Evolutionary conservation across 495 filamentous ascomycete species (phyloP).

Genomic region (Penicillium nucicola): DNA sequence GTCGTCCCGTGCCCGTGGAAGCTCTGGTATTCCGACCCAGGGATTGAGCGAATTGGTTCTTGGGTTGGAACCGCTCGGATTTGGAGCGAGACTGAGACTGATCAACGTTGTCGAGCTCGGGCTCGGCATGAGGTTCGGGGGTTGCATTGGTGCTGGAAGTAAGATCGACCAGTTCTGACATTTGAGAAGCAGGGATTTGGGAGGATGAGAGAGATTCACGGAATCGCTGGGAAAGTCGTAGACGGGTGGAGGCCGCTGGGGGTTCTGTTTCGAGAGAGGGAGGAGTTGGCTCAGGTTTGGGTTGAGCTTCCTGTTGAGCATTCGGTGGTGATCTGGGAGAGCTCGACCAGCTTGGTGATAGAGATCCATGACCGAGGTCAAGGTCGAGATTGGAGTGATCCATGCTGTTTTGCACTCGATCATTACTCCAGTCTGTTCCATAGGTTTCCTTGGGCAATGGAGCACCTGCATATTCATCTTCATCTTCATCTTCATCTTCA

Average conservation of each 20-base stretch:
- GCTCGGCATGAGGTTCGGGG: conserved; percentile 8
- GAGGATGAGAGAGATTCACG: conserved; percentile 1
- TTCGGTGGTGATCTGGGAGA: conserved; percentile 15
- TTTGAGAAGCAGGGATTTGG: conserved; percentile 19
- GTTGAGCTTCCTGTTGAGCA: conserved; percentile 8
- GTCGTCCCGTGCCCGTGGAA: conserved; percentile 13
- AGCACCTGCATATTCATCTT: conserved; percentile 5
- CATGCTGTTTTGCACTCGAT: conserved; percentile 1
- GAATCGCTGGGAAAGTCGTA: not conserved
- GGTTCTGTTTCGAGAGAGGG: conserved; percentile 4
- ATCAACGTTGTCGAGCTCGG: not conserved
- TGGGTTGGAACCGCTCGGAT: conserved; percentile 35
- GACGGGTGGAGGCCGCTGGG: conserved; percentile 10
- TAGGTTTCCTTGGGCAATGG: too few species aligned
- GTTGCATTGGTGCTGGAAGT: conserved; percentile 39
- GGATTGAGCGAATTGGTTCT: conserved; percentile 22
- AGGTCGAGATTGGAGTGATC: not conserved
- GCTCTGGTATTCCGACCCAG: conserved; percentile 15
- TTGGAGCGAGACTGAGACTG: not conserved
- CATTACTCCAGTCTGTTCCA: not conserved
- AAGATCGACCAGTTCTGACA: conserved; percentile 39
- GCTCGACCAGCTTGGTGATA: conserved; percentile 4
- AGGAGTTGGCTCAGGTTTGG: conserved; percentile 2
- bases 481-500: conserved; percentile 2
- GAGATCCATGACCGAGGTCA: not conserved